Evolutionary conservation across 139 green algal species (phyloP).

Genomic region (Chlorella sp.): DNA sequence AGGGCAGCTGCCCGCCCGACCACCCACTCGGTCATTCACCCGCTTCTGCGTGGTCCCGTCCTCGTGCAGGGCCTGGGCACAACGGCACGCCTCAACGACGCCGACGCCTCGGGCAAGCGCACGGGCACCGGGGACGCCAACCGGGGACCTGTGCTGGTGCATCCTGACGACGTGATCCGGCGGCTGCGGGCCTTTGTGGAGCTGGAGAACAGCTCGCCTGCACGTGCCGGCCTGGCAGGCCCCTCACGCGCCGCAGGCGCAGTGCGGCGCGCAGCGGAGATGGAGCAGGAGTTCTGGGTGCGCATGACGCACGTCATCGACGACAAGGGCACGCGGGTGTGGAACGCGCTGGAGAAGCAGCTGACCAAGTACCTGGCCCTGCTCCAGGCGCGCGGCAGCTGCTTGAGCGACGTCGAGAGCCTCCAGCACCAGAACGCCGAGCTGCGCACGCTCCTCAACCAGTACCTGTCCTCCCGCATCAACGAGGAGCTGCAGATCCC

Average conservation of each 20-base stretch:
- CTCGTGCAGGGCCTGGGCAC: not conserved
- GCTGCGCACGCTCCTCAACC: slow-evolving; percentile 65
- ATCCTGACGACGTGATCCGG: slow-evolving; percentile 51
- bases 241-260: slow-evolving; percentile 7
- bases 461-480: slow-evolving; percentile 63
- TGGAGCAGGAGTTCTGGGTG: slow-evolving; percentile 47
- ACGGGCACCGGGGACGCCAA: not conserved
- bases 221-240: slow-evolving; percentile 21
- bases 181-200: slow-evolving; percentile 25
- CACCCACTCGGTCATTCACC: no score
- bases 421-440: slow-evolving; percentile 71
- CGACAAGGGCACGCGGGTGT: slow-evolving; percentile 52
- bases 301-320: slow-evolving; percentile 42
- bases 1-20: no score
- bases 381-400: slow-evolving; percentile 37
- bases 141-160: slow-evolving; percentile 35
- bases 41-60: no score
- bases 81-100: not conserved
- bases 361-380: slow-evolving; percentile 59
- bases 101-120: not conserved
- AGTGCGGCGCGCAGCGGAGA: slow-evolving; percentile 23
- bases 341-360: slow-evolving; percentile 57
- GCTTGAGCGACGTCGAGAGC: slow-evolving; percentile 40
- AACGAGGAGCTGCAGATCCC: slow-evolving; percentile 70
- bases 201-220: slow-evolving; percentile 26